phyloP scores from a whole-genome alignment of 2,329 filamentous ascomycete species.

The Scytalidium sp. region DNA sequence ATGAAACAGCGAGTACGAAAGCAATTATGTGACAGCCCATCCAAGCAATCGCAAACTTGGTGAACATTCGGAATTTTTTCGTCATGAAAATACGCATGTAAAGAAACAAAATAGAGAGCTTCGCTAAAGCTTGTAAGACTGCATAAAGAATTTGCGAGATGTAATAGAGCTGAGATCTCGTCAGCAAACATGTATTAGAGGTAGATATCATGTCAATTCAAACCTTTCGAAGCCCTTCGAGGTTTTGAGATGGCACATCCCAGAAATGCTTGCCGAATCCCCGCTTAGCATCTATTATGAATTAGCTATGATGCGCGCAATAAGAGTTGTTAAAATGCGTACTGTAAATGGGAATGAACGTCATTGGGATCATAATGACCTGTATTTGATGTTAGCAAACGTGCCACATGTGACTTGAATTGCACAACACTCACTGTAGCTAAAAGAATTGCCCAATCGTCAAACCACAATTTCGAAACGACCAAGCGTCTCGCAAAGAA shows the following conservation, averaged over 20 bases:
- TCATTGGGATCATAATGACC: slow-evolving; percentile 14
- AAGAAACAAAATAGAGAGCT: slow-evolving; percentile 17
- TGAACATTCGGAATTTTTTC: slow-evolving; percentile 6
- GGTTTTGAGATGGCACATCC: slow-evolving; percentile 10
- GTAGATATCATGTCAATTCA: neutral
- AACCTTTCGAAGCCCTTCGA: slow-evolving; percentile 13
- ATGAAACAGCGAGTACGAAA: slow-evolving; percentile 11
- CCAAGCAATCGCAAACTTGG: slow-evolving; percentile 8
- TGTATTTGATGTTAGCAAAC: slow-evolving; percentile 3
- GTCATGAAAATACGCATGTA: slow-evolving; percentile 17
- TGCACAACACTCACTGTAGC: slow-evolving; percentile 9
- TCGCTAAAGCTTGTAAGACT: slow-evolving; percentile 14
- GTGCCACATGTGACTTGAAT: neutral
- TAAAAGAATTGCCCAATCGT: slow-evolving; percentile 13
- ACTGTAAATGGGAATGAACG: slow-evolving; percentile 13
- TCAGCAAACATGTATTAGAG: neutral
- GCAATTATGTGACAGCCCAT: slow-evolving; percentile 7
- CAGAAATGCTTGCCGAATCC: slow-evolving; percentile 17
- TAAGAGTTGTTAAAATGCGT: neutral
- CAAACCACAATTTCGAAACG: slow-evolving; percentile 12
- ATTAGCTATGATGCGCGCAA: neutral
- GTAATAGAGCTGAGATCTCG: slow-evolving; percentile 16
- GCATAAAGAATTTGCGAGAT: slow-evolving; percentile 16
- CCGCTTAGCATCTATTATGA: slow-evolving; percentile 9
- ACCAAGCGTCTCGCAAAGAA: slow-evolving; percentile 13